Evolutionary conservation across 352 stramenopile genomes (phyloP), one percentile per base, ranked within the genome.

Genomic region (Phytophthora sp.): DNA sequence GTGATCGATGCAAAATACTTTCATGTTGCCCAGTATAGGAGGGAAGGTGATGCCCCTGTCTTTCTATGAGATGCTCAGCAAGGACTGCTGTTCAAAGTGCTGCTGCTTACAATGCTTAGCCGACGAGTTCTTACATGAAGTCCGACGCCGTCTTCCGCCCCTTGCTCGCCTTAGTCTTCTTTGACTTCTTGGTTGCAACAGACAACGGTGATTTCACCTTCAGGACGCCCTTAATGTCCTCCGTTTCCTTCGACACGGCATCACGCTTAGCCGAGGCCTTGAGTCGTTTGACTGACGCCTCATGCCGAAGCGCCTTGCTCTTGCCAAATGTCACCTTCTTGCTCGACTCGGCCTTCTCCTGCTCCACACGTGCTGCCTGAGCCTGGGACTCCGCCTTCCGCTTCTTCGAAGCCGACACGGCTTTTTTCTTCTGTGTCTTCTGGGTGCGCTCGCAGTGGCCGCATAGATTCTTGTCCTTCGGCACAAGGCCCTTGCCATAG

Each of bases 251-350:
- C 16, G 71, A 55, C 23, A 79, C 71, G 12, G 67, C 52, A 38
- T 89, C 76, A 47, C 86, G 82, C 66, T 84, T 90, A 12, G 82
- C 82, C 39, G 82, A 94, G 30, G 86, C 86, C 57, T 89, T 90
- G 16, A 95, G 74, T 12, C 85, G 84, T 74, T 95, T 95, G 39
- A 95, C 78, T 44, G 87, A 95, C 30, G 93, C 69, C 33, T 86
- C 81, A 53, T 95, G 84, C 18, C 76, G 73, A 16, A 95, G 72
- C 38, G 84, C 79, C 58, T 91, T 91, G 73, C 88, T 93, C 79
- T 91, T 95, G 47, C 87, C 87, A 58, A 95, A 95, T 39, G 85
- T 93, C 68, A 95, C 87, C 50, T 91, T 93, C 71, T 92, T 94
- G 36, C 69, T 70, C 21, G 65, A 55, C 27, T 74, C 71, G 0